Evolutionary conservation across 2,329 filamentous ascomycete species (phyloP).

Genomic region (Botrytis cinerea): DNA sequence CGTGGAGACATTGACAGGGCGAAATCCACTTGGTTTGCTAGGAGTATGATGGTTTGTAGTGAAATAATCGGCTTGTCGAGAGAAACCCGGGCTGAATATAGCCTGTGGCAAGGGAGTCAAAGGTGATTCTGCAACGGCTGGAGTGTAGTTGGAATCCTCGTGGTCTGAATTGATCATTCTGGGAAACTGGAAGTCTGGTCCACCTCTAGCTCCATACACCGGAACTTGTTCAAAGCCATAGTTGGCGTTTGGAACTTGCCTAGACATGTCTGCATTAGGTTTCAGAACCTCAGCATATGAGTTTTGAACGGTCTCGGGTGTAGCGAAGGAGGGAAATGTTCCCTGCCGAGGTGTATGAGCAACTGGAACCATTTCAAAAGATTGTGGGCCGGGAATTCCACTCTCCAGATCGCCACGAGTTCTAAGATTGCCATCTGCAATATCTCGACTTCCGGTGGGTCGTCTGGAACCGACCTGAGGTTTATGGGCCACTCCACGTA

Average conservation of each 20-base stretch:
- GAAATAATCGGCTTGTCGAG: not conserved
- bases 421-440: not conserved
- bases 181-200: not conserved
- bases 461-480: not conserved
- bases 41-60: not conserved
- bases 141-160: not conserved
- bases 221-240: not conserved
- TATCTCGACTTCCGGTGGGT: not conserved
- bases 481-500: not conserved
- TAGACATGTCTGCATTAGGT: not conserved
- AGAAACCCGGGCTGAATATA: not conserved
- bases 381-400: not conserved
- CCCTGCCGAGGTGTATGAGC: not conserved
- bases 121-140: not conserved
- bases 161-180: not conserved
- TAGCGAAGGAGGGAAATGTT: not conserved
- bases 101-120: not conserved
- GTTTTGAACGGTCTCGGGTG: not conserved
- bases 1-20: too few relatives aligned
- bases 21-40: not conserved
- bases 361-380: slow-evolving; percentile 2
- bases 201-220: not conserved
- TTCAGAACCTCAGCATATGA: not conserved
- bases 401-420: not conserved
- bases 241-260: not conserved